A percentile compares a stretch with the other conserved stretches of the same genome.
Conservation (phyloP, 331 rosid species). For the Ulmus americana region DNA sequence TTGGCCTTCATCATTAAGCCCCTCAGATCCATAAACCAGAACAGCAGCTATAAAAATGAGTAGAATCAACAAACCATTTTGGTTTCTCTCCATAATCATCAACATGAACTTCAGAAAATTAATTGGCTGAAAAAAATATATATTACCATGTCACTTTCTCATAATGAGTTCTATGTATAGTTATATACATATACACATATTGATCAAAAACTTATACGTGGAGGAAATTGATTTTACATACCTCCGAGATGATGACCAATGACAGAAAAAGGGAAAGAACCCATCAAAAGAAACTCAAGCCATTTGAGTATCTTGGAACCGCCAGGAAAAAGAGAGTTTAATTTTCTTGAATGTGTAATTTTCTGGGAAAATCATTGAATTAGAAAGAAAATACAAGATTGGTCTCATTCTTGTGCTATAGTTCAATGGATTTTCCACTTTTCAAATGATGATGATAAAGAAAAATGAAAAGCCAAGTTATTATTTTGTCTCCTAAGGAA, state of each 20-base stretch:
- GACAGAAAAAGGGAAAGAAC: conserved; percentile 5
- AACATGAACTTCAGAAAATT: neutral
- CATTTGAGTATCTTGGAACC: conserved; percentile 10
- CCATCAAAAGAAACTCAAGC: conserved; percentile 18
- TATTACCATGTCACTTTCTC: neutral
- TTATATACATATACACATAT: neutral
- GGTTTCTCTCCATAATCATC: conserved; percentile 18
- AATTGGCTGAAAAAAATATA: conserved; percentile 4
- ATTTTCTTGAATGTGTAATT: conserved; percentile 1
- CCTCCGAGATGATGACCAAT: conserved; percentile 17
- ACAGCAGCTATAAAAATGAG: conserved; percentile 11
- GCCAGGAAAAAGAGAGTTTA: neutral
- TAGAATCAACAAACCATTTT: conserved; percentile 1
- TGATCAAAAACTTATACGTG: neutral
- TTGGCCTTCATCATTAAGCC: conserved; percentile 27
- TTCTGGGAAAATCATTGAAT: conserved; percentile 7
- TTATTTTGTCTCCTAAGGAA: conserved; percentile 16
- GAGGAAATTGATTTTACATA: conserved; percentile 6
- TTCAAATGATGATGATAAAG: conserved; percentile 17
- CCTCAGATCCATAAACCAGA: conserved; percentile 21
- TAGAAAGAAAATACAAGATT: neutral
- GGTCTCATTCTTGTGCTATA: neutral
- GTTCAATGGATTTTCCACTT: conserved; percentile 13
- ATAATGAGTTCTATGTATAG: neutral
- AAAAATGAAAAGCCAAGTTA: conserved; percentile 5